A percentile compares a stretch with the other conserved stretches of the same genome.
Evolutionary conservation across 371 early-diverging fungal species (phyloP).

Genomic region (Mortierella sp.): DNA sequence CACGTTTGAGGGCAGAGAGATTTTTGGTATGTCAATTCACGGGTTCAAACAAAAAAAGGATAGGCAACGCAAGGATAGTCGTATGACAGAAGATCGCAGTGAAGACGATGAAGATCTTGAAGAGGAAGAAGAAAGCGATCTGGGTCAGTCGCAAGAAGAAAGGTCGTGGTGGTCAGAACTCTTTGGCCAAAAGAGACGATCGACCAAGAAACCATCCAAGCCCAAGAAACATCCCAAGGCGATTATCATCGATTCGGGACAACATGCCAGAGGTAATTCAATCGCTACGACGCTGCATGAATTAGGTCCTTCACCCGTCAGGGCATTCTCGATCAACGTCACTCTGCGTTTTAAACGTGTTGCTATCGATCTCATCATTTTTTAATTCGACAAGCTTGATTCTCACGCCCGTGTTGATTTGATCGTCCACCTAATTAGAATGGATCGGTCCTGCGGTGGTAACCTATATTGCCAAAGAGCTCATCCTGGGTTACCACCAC

Average conservation of each 20-base stretch:
- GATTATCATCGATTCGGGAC: constrained; percentile 35
- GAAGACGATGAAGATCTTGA: constrained; percentile 4
- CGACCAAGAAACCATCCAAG: constrained; percentile 24
- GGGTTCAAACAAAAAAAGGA: constrained; percentile 25
- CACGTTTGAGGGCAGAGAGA: constrained; percentile 57
- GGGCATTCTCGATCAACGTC: no score
- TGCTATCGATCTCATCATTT: neutral
- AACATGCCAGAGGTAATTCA: constrained; percentile 55
- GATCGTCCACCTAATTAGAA: constrained; percentile 10
- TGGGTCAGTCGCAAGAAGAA: neutral
- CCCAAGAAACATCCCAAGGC: constrained; percentile 39
- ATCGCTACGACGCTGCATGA: no score
- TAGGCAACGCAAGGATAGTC: neutral
- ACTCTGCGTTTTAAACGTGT: neutral
- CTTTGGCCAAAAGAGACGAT: constrained; percentile 1
- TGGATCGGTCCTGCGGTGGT: constrained; percentile 53
- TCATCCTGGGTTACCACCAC: constrained; percentile 43
- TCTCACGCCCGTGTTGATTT: neutral
- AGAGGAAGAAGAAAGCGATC: constrained; percentile 3
- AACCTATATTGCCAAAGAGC: constrained; percentile 49
- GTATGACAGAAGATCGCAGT: no score
- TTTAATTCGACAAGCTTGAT: neutral
- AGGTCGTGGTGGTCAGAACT: constrained; percentile 36
- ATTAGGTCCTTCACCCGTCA: no score
- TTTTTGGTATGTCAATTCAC: constrained; percentile 56